Evolutionary conservation across 1,284 basidiomycete genomes (phyloP).

Genomic region (Apiotrichum siamense): DNA sequence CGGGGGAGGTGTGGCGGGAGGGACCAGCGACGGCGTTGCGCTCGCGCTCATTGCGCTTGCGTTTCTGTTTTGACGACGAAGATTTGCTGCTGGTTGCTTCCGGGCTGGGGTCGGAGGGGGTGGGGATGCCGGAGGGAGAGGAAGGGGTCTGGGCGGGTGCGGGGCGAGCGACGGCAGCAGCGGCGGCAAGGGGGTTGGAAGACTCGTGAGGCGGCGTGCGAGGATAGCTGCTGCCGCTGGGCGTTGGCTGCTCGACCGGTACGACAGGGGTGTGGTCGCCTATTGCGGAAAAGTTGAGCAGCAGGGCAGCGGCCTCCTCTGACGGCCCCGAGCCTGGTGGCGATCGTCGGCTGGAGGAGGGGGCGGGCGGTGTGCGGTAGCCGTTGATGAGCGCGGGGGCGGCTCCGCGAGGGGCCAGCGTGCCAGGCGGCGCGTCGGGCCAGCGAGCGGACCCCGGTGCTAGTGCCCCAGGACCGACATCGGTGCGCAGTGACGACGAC

Average conservation of each 20-base stretch:
- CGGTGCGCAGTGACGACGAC: too few species aligned
- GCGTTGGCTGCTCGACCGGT: slow-evolving; percentile 2
- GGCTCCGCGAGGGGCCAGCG: background rate
- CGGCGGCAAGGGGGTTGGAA: background rate
- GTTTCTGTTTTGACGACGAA: slow-evolving; percentile 29
- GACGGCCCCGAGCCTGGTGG: slow-evolving; percentile 15
- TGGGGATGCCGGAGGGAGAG: slow-evolving; percentile 13
- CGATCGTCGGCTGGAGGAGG: background rate
- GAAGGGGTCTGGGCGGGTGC: slow-evolving; percentile 7
- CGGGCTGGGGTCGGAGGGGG: slow-evolving; percentile 15
- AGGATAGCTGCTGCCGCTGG: slow-evolving; percentile 17
- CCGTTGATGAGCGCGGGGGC: background rate
- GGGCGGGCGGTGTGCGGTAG: background rate
- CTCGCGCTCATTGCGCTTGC: too few species aligned
- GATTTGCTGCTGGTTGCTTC: slow-evolving; percentile 16
- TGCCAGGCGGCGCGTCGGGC: background rate
- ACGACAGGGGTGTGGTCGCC: slow-evolving; percentile 3
- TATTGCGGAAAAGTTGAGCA: slow-evolving; percentile 29
- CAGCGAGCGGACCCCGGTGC: background rate
- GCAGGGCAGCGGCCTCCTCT: slow-evolving; percentile 26
- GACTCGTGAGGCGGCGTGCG: slow-evolving; percentile 31
- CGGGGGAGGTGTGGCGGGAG: slow-evolving; percentile 26
- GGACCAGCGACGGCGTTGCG: slow-evolving; percentile 31
- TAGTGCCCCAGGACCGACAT: background rate
- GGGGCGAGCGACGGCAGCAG: slow-evolving; percentile 5